Percentiles rank a stretch among this genome's conserved stretches.
phyloP scores from a whole-genome alignment of 805 yeast species.

The Kazachstania viticola region DNA sequence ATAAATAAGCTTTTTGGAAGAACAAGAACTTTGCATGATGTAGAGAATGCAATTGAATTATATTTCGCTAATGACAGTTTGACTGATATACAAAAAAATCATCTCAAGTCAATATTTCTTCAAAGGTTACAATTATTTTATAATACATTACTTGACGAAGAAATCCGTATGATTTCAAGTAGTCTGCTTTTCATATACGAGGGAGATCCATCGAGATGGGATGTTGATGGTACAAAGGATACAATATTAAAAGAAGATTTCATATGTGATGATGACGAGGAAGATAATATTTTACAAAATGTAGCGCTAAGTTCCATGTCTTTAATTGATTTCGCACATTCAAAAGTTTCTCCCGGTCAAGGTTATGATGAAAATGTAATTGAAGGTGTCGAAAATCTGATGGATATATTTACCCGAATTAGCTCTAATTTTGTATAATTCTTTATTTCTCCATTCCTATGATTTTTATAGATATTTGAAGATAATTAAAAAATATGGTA shows the following conservation, averaged over 20 bases:
- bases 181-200: slow-evolving; percentile 69
- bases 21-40: slow-evolving; percentile 32
- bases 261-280: slow-evolving; percentile 24
- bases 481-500: too few species aligned
- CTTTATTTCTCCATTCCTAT: too few species aligned
- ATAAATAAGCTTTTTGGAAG: slow-evolving; percentile 70
- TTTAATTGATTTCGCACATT: slow-evolving; percentile 87
- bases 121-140: slow-evolving; percentile 55
- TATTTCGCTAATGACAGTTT: slow-evolving; percentile 34
- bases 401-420: slow-evolving; percentile 31
- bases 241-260: slow-evolving; percentile 26
- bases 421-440: too few species aligned
- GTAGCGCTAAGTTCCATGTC: slow-evolving; percentile 44
- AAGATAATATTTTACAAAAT: slow-evolving; percentile 4
- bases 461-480: too few species aligned
- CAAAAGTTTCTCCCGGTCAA: slow-evolving; percentile 46
- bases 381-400: slow-evolving; percentile 55
- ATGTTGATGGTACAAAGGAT: slow-evolving; percentile 31
- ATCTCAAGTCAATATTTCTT: slow-evolving; percentile 35
- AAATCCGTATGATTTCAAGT: slow-evolving; percentile 57
- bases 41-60: slow-evolving; percentile 34
- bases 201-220: slow-evolving; percentile 48
- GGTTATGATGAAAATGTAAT: slow-evolving; percentile 66
- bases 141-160: slow-evolving; percentile 50
- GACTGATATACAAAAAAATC: slow-evolving; percentile 22